Evolutionary conservation across 768 basidiomycete genomes (phyloP).

Genomic region (Rhizopogon sp.): DNA sequence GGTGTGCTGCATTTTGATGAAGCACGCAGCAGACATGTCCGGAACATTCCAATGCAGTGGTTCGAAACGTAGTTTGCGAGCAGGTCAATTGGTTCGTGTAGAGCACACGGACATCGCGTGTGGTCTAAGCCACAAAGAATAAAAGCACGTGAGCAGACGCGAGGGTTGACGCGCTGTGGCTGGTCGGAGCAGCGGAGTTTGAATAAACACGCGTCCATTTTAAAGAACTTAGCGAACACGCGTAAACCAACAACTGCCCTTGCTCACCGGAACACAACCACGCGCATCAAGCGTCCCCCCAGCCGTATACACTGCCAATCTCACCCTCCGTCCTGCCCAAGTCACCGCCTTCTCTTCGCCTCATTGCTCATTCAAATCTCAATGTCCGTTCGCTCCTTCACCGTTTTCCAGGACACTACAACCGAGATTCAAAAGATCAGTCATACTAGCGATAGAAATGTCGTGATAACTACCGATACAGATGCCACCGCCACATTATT

Average conservation of each 20-base stretch:
- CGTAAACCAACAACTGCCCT: conserved; percentile 12
- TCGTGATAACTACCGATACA: conserved; percentile 14
- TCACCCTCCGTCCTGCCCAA: not conserved
- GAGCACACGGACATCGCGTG: not conserved
- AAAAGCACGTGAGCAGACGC: conserved; percentile 16
- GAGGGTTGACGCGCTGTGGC: conserved; percentile 21
- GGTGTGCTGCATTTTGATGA: not conserved
- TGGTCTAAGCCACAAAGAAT: not conserved
- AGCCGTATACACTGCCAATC: conserved; percentile 1
- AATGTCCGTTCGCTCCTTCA: conserved; percentile 58
- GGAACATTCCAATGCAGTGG: not conserved
- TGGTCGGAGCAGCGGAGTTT: conserved; percentile 30
- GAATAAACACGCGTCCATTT: conserved; percentile 22
- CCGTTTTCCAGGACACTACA: conserved; percentile 58
- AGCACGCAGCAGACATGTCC: not conserved
- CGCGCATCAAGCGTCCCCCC: conserved; percentile 10
- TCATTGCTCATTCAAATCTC: conserved; percentile 8
- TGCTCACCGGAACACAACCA: conserved; percentile 24
- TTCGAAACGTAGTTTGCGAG: not conserved
- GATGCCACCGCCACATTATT: conserved; percentile 27
- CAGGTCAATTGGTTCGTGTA: not conserved
- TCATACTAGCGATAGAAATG: conserved; percentile 17
- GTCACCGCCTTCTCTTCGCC: conserved; percentile 1
- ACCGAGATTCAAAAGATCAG: conserved; percentile 30
- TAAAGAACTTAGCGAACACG: conserved; percentile 26